Evolutionary conservation across 495 filamentous ascomycete species (phyloP), one percentile per base, ranked within the genome.

Genomic region (Choiromyces venosus): DNA sequence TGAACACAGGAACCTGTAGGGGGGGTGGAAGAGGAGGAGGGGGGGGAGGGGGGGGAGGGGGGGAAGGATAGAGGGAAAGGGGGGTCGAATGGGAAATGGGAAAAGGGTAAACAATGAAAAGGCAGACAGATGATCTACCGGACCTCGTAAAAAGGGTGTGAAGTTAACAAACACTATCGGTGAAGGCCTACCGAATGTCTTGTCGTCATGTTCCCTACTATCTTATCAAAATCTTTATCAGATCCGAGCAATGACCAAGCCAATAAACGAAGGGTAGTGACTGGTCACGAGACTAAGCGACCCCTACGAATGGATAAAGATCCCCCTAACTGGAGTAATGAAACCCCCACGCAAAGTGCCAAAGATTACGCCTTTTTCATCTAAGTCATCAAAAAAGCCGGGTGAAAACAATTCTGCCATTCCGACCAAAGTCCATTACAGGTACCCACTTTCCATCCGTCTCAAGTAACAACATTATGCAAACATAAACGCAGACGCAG

Each of bases 21-120:
- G 42, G 5, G 19, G 0, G 19, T 46, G 18, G 6, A 21, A 7
- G 42, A 19, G 5, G 19, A 0, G 19, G 61, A n/a, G 19, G 33
- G 33, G 39, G 65, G 36, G 38, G 37, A 37, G 18, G 37, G 38
- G 35, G 38, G 70, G 68, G 44, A 33, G 65, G 25, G 12, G 69
- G 69, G 73, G 69, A 70, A 36, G 42, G 19, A 39, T 44, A 39
- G 65, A 44, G 68, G 46, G 37, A 71, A 71, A 74, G 66, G 71
- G 64, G 65, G 65, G 42, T 25, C 37, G 65, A 35, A 64, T 42
- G 64, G 44, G 38, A 71, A 65, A 75, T 68, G 40, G 16, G 40
- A 19, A 1, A 42, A 42, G 40, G 6, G 12, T 18, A 16, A 18
- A 42, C 18, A 18, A 18, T 12, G 40, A 16, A 42, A 42, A 42